Conservation (phyloP, 495 filamentous ascomycete species). For the Acidiella bohemica region DNA sequence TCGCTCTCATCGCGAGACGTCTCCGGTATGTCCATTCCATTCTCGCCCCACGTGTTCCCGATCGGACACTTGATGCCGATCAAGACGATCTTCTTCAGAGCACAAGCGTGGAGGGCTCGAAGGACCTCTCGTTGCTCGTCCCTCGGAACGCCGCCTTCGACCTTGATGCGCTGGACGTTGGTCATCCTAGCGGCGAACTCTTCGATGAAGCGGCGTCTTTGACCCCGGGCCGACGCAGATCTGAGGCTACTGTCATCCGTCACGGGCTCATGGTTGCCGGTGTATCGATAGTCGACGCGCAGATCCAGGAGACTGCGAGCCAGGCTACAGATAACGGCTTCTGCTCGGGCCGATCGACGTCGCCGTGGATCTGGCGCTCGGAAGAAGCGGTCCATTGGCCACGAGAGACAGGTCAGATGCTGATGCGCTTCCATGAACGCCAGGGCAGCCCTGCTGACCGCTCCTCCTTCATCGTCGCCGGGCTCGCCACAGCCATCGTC, state of each 20-base stretch:
- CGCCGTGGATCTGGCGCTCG: conserved; percentile 1
- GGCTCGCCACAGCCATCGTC: conserved; percentile 9
- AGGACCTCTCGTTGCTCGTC: conserved; percentile 28
- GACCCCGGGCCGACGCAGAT: conserved; percentile 5
- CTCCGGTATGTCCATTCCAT: conserved; percentile 16
- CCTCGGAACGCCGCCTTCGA: conserved; percentile 28
- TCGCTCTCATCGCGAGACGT: conserved; percentile 6
- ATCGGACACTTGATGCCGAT: conserved; percentile 22
- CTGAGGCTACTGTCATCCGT: conserved; percentile 12
- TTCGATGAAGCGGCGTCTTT: conserved; percentile 23
- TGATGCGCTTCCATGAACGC: conserved; percentile 27
- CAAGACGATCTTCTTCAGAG: conserved; percentile 24
- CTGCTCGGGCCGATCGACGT: conserved; percentile 10
- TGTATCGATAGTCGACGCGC: conserved; percentile 11
- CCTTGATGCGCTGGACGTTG: conserved; percentile 24
- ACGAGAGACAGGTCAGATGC: conserved; percentile 24
- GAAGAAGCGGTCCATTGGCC: conserved; percentile 28
- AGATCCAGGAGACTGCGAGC: conserved; percentile 21
- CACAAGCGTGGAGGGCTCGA: conserved; percentile 24
- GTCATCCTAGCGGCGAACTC: conserved; percentile 25
- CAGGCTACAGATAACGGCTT: conserved; percentile 21
- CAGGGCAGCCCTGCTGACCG: conserved; percentile 8
- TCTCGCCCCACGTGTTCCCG: conserved; percentile 26
- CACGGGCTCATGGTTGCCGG: conserved; percentile 14
- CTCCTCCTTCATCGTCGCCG: neutral